phyloP scores from a whole-genome alignment of 2,329 filamentous ascomycete genomes.

The Hyphodiscus sp. region DNA sequence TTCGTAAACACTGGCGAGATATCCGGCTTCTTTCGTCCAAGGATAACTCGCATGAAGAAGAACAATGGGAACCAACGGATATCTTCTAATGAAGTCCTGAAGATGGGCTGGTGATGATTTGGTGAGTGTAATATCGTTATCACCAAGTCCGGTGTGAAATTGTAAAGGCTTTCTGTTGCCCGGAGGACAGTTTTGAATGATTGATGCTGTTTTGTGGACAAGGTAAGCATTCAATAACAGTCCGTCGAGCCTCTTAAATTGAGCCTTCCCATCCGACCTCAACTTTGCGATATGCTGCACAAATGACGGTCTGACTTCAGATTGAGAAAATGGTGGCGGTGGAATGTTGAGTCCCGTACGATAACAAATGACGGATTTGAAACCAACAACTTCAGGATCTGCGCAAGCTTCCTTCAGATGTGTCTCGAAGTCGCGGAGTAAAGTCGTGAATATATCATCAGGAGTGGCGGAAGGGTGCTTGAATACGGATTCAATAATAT shows the following conservation, averaged over 20 bases:
- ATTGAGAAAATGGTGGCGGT: conserved; percentile 31
- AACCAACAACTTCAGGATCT: conserved; percentile 65
- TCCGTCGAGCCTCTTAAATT: conserved; percentile 51
- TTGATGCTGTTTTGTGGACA: conserved; percentile 55
- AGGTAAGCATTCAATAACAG: conserved; percentile 63
- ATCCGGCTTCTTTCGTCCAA: conserved; percentile 71
- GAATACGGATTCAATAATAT: conserved; percentile 45
- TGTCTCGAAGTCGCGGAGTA: conserved; percentile 35
- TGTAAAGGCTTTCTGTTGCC: conserved; percentile 65
- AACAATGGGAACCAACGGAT: conserved; percentile 65
- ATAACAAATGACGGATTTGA: conserved; percentile 82
- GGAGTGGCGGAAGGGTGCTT: conserved; percentile 30
- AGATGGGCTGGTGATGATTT: conserved; percentile 69
- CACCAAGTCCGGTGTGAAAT: conserved; percentile 77
- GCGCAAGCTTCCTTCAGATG: conserved; percentile 51
- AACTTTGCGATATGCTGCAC: conserved; percentile 24
- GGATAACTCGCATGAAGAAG: conserved; percentile 78
- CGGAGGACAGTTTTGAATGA: conserved; percentile 43
- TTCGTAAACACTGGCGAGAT: conserved; percentile 67
- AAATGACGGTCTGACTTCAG: conserved; percentile 18
- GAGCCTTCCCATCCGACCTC: conserved; percentile 13
- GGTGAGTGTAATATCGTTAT: conserved; percentile 67
- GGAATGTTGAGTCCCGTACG: conserved; percentile 62
- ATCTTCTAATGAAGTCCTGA: conserved; percentile 64
- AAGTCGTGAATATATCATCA: conserved; percentile 31